phyloP scores from a whole-genome alignment of 176 grass and related monocot species.

The Zea mays region DNA sequence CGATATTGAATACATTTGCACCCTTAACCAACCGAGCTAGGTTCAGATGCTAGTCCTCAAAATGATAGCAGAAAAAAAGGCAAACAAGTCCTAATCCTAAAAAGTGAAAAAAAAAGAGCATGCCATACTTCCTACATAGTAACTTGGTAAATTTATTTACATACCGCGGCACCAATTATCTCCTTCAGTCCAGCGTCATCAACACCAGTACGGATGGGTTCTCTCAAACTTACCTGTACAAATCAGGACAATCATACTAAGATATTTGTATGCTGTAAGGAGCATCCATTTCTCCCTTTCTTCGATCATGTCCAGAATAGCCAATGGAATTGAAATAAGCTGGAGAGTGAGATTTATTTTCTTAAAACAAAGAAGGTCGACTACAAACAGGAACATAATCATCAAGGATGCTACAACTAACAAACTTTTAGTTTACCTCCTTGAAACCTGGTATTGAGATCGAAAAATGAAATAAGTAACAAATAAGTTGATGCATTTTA shows the following conservation, averaged over 20 bases:
- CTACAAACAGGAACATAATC: background rate
- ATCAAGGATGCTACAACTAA: background rate
- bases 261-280: background rate
- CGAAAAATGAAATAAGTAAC: background rate
- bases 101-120: background rate
- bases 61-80: too few relatives aligned
- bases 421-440: background rate
- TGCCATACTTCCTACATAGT: slow-evolving; percentile 7
- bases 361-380: background rate
- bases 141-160: slow-evolving; percentile 36
- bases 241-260: slow-evolving; percentile 27
- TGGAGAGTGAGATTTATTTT: background rate
- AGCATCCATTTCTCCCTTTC: background rate
- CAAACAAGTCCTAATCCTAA: too few relatives aligned
- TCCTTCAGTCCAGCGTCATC: slow-evolving; percentile 71
- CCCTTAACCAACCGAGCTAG: too few relatives aligned
- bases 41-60: background rate
- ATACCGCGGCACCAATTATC: slow-evolving; percentile 85
- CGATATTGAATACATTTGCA: background rate
- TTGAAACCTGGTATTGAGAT: background rate
- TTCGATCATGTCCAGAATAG: background rate
- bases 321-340: slow-evolving; percentile 22
- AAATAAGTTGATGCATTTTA: slow-evolving; percentile 14
- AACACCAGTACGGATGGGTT: slow-evolving; percentile 65
- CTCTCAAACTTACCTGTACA: slow-evolving; percentile 93